Conservation (phyloP, 306 rosid species). For the Dryas drummondii region DNA sequence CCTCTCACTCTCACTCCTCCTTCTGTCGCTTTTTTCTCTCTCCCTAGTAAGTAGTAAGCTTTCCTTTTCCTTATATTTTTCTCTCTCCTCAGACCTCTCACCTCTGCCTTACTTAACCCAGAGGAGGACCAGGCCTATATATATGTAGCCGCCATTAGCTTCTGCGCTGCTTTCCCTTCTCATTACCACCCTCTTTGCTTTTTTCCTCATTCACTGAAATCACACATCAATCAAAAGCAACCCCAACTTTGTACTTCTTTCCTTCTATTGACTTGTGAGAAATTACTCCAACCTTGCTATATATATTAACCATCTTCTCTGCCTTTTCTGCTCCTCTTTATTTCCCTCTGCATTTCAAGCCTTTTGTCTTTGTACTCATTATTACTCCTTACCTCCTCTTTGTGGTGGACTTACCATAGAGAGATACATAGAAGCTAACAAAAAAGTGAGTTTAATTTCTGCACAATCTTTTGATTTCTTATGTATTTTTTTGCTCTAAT, state of each 20-base stretch:
- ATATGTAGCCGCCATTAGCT: constrained; percentile 2
- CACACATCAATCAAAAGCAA: background rate
- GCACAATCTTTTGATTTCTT: background rate
- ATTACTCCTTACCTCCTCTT: background rate
- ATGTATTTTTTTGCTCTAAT: background rate
- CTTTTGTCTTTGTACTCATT: background rate
- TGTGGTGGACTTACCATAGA: too few species aligned
- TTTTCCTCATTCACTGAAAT: background rate
- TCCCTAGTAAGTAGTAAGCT: too few species aligned
- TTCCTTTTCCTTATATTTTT: too few species aligned
- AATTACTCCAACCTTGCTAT: background rate
- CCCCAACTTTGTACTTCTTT: constrained; percentile 4
- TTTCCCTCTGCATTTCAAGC: constrained; percentile 7
- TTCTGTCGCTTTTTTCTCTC: too few species aligned
- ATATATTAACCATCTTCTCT: background rate
- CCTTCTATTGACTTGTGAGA: constrained; percentile 4
- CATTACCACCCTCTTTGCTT: background rate
- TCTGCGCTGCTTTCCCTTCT: background rate
- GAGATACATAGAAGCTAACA: background rate
- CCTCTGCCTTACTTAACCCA: background rate
- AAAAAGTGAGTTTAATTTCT: background rate
- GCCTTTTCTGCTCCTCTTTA: background rate
- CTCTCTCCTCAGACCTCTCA: too few species aligned
- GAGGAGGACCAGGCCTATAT: background rate
- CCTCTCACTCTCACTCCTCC: background rate